Evolutionary conservation across 495 filamentous ascomycete genomes (phyloP), one percentile per base, ranked within the genome.

Genomic region (Neohortaea acidophila): DNA sequence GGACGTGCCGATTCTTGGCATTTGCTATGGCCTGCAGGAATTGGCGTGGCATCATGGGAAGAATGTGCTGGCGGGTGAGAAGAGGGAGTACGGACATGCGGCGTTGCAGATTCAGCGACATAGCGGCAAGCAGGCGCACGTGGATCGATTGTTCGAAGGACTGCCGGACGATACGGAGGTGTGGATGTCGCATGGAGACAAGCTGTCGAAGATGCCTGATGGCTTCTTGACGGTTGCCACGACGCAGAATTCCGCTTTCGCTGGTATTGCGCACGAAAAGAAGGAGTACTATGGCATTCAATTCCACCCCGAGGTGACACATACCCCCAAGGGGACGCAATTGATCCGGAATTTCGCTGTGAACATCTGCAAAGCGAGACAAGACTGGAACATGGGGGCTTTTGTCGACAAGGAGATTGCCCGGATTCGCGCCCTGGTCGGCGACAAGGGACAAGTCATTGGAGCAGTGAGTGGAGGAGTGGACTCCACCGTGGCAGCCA

Each of bases 171-270:
- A 72, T 23, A 61, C 78, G 38, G 69, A 80, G 48, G 72, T 79
- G 5, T 92, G 72, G 68, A 94, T 94, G 85, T 80, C 73, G 42
- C 85, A 94, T 53, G 75, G 74, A 24, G 85, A 94, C 52, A 89
- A 91, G 63, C 68, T 94, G 2, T 66, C 62, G 15, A 59, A 71
- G 22, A 63, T 93, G 14, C 85, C 85, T 12, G 61, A 73, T 4
- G 66, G 64, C 4, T 94, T 87, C 59, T 54, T 69, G 33, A 72
- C 68, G 17, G 72, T 93, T 34, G 85, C 81, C 15, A 76, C 65
- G 4, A 82, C 84, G 8, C 38, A 55, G 24, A 89, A 93, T 59
- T 76, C 80, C 0, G 67, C 75, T 6, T 89, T 71, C 52, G 85
- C 85, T 2, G 82, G 70, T 29, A 89, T 94, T 49, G 85, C 79